Conservation (phyloP, 2,329 filamentous ascomycete genomes). For the Ophiostoma triangulosporum region DNA sequence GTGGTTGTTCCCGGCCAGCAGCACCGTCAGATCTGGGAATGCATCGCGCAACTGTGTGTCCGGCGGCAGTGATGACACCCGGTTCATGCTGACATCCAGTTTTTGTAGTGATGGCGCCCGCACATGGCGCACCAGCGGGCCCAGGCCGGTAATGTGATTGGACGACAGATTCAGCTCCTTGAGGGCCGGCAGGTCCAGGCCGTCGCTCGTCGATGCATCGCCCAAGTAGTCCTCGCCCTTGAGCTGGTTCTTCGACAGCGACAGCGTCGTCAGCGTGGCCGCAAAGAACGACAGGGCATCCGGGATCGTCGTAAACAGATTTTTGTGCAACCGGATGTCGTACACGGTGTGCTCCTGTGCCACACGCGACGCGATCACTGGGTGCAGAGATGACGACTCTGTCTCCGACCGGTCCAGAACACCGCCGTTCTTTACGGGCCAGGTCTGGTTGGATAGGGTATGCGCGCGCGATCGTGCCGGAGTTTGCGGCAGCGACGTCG, state of each 20-base stretch:
- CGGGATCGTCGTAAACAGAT: constrained; percentile 59
- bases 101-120: constrained; percentile 62
- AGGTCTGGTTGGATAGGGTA: constrained; percentile 30
- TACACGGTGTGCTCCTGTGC: constrained; percentile 37
- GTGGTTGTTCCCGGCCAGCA: constrained; percentile 69
- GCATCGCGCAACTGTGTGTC: constrained; percentile 37
- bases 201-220: constrained; percentile 28
- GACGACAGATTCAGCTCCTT: constrained; percentile 63
- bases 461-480: constrained; percentile 35
- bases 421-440: constrained; percentile 45
- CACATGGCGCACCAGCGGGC: constrained; percentile 51
- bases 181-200: constrained; percentile 57
- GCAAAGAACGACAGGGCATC: constrained; percentile 58
- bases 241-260: constrained; percentile 63
- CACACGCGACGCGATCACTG: constrained; percentile 41
- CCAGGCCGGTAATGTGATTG: constrained; percentile 60
- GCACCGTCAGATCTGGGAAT: constrained; percentile 57
- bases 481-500: constrained; percentile 38
- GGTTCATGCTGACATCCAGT: constrained; percentile 72
- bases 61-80: constrained; percentile 55
- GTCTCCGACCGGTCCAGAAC: constrained; percentile 59
- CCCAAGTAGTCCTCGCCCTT: constrained; percentile 49
- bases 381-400: constrained; percentile 45
- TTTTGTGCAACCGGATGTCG: constrained; percentile 61
- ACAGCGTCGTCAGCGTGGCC: constrained; percentile 55